Base-by-base conservation (phyloP, 1,139 yeast genomes). In the Suhomyces ambrosiae region DNA sequence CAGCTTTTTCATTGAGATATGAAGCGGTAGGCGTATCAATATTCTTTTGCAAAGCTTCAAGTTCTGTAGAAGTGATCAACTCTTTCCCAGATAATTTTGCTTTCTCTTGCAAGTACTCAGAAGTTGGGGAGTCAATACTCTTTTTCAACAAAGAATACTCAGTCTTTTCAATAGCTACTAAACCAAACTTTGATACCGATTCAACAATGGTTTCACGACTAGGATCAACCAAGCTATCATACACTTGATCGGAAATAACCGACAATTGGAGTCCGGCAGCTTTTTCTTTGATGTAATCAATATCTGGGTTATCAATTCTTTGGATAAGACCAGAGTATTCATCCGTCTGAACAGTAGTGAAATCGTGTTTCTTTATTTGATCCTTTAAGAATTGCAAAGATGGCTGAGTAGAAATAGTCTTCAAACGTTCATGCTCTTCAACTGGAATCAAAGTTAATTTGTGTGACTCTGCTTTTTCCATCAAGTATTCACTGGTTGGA, bases 401-500 rank as follows among this genome's bases (percentile, higher is more conserved):
- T n/a, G 71, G 56, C 18, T 50, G 52, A 19, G 46, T 38, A 6
- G 56, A 47, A 5, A 21, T 35, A 1, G 15, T 23, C 15, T 44
- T 43, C 33, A 61, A 46, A 5, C 39, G 38, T 9, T 40, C 44
- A 30, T 41, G 42, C 19, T 47, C 48, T 6, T 23, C 17, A 3
- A 24, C 18, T 7, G 37, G 37, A 11, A 52, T 30, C 6, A 50
- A 11, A 6, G 49, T 18, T 14, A 43, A 29, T 2, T 32, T 38
- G 17, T 35, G 39, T 9, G 21, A 31, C 7, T 45, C 38, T 2
- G 61, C 53, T 35, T 50, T 51, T 18, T 39, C 33, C 24, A 45
- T 46, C 29, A 65, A 40, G 37, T 44, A 53, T 2, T 58, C 60
- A 27, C 45, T 33, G 1, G 58, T 32, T 12, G 71, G 71, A 14